Evolutionary conservation across 1,139 yeast species (phyloP), one percentile per base, ranked within the genome.

Genomic region (Taphrina pruni): DNA sequence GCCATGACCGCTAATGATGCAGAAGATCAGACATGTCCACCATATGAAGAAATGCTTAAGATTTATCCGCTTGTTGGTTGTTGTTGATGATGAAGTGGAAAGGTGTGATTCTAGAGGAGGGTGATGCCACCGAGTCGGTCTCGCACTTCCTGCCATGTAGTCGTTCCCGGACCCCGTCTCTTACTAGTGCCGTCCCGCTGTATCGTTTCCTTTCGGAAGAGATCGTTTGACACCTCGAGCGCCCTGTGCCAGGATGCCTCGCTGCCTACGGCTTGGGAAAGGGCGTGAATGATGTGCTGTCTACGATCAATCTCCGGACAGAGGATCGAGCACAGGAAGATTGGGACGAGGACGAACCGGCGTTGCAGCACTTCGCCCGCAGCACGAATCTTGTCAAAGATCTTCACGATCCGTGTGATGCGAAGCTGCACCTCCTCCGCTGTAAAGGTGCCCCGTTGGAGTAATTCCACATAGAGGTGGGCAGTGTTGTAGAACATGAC

Each of bases 201-300:
- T 11, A 20, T 32, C 46, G 46, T 41, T 46, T 64, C 61, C 38
- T 17, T 21, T 17, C 35, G 46, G 7, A 46, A 35, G 21, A 64
- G 55, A 4, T 48, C 45, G 38, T 41, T 46, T 7, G 67, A 43
- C 14, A 64, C 67, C 51, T 54, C 61, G 26, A 64, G 67, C 21
- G 67, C 67, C 21, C 43, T 41, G 52, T 64, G 43, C 67, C 67
- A 64, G 11, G 61, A 54, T 7, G 67, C 61, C 56, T 64, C 67
- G 14, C 43, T 57, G 8, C 61, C 52, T 12, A 50, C 60, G 14
- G 35, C 61, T 11, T 41, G 67, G 11, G 60, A 48, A 45, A 64
- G 12, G 20, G 35, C 20, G 7, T 48, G 14, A 26, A 55, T 38
- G 64, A 57, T 35, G 12, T 43, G 58, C 45, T 65, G 48, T 38